Evolutionary conservation across 345 rosid genomes (phyloP), one percentile per base, ranked within the genome.

Genomic region (Brassica cretica): DNA sequence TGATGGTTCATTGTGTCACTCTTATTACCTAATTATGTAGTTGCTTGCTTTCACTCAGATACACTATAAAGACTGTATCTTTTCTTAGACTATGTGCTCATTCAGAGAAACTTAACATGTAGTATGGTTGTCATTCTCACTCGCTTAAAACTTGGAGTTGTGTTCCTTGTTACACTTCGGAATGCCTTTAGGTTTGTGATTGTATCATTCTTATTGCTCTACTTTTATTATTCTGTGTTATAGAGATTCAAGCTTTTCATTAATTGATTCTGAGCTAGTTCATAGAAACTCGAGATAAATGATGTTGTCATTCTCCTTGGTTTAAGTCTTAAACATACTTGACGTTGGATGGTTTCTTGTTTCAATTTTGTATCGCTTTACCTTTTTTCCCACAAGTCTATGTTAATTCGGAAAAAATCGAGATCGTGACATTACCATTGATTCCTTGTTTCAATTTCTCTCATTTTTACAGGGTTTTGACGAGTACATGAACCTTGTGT

Each of bases 401-500:
- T 60, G 32, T 15, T 29, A 53, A 6, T 35, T 24, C 0, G 1
- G 18, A 62, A 12, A 24, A 32, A 14, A 18, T 21, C 15, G 56
- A 64, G 37, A 71, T 76, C 7, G 5, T 70, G 11, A 2, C 44
- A 51, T 2, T 51, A 8, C 24, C 2, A 44, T 21, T 66, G 72
- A 35, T 10, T 61, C 39, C 14, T 70, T 25, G 70, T 49, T 53
- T 56, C 37, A 0, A 14, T 12, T 16, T 35, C 18, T 55, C 61
- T 65, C 21, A 4, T 5, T 1, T 19, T 39, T 66, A 30, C 85
- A 92, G 99, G 99, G 98, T 2, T 93, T 95, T 76, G 98, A 91
- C 62, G 99, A 95, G 78, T 93, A 95, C 87, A 95, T 95, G 99
- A 95, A 95, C 80, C 81, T 95, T 65, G 99, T 95, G 41, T 81